Percentiles rank a stretch among this genome's conserved stretches.
phyloP scores from a whole-genome alignment of 768 basidiomycete genomes.

The Mycena chlorophos region DNA sequence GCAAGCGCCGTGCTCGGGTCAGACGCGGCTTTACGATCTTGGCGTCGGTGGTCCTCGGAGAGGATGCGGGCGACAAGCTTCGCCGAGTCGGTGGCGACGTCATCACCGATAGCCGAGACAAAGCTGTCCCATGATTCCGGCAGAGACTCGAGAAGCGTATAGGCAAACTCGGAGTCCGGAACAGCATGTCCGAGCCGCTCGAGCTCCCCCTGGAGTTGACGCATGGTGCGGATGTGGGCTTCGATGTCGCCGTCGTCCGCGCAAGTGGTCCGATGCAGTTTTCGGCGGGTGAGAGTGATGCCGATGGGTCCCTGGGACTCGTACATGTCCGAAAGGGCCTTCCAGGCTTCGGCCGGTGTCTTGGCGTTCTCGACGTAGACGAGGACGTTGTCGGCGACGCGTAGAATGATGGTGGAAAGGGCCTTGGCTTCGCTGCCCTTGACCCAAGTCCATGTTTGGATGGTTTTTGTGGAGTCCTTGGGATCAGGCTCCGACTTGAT shows the following conservation, averaged over 20 bases:
- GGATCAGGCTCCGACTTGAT: not conserved
- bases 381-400: conserved; percentile 25
- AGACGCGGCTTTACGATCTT: not conserved
- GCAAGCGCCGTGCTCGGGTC: not conserved
- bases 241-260: conserved; percentile 30
- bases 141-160: conserved; percentile 22
- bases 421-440: conserved; percentile 24
- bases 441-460: conserved; percentile 21
- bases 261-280: conserved; percentile 21
- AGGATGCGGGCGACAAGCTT: conserved; percentile 12
- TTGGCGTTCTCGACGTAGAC: conserved; percentile 18
- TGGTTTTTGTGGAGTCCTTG: not conserved
- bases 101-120: conserved; percentile 10
- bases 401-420: conserved; percentile 26
- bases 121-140: conserved; percentile 5
- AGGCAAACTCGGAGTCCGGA: conserved; percentile 25
- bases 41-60: not conserved
- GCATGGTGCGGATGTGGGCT: conserved; percentile 27
- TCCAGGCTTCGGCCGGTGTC: conserved; percentile 25
- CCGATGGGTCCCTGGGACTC: conserved; percentile 26
- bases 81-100: conserved; percentile 1
- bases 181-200: conserved; percentile 16
- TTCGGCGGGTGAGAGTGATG: conserved; percentile 22
- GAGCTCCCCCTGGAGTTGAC: conserved; percentile 22
- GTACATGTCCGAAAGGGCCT: conserved; percentile 25